Conservation (phyloP, 805 yeast species). For the Cyberlindnera xishuangbannaensis region DNA sequence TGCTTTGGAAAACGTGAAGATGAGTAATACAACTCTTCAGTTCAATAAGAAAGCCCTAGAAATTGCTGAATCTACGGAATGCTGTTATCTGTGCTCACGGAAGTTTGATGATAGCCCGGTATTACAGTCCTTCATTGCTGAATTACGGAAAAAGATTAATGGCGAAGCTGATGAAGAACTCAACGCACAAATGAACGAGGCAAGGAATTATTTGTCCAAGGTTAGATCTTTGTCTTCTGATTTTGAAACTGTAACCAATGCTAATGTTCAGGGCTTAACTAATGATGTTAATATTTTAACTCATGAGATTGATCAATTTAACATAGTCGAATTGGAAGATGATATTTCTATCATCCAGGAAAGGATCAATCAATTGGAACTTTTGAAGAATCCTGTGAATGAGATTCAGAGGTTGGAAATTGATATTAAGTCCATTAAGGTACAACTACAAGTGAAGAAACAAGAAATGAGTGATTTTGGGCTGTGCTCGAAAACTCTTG, state of each 20-base stretch:
- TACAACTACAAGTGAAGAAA: constrained; percentile 25
- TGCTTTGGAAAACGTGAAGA: constrained; percentile 60
- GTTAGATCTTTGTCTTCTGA: constrained; percentile 27
- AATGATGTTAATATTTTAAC: background rate
- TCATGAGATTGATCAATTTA: background rate
- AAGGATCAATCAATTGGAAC: constrained; percentile 6
- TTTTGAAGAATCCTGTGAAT: constrained; percentile 24
- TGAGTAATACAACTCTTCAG: constrained; percentile 59
- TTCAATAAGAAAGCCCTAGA: constrained; percentile 68
- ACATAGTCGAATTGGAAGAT: background rate
- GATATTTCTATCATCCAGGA: no score
- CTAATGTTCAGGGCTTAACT: constrained; percentile 12
- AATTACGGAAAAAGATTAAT: constrained; percentile 27
- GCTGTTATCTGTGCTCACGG: constrained; percentile 71
- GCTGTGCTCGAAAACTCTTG: constrained; percentile 30
- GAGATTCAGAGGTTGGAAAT: constrained; percentile 31
- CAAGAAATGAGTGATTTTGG: constrained; percentile 36
- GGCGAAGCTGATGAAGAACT: constrained; percentile 29
- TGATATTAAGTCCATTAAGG: constrained; percentile 27
- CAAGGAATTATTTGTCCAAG: constrained; percentile 26
- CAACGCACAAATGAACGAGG: constrained; percentile 28
- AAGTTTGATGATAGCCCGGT: constrained; percentile 42
- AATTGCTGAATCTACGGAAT: constrained; percentile 47
- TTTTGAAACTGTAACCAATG: constrained; percentile 17
- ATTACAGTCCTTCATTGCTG: constrained; percentile 23